These are phyloP conservation scores for Globisporangium sylvaticum DNA, from an alignment of 352 stramenopile genomes.

Conservation along the genomic window DNA sequence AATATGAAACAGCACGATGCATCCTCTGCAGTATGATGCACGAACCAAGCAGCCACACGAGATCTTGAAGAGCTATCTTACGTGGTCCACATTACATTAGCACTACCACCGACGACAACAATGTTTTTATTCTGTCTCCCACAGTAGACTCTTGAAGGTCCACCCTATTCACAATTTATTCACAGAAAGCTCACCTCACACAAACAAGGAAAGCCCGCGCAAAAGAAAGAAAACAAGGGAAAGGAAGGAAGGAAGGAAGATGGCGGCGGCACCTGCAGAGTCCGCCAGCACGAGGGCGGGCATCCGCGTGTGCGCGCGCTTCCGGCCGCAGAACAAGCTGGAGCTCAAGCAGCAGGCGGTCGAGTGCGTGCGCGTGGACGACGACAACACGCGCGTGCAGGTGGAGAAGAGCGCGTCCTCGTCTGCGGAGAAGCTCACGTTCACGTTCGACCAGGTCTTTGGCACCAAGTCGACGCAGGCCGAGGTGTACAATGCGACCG, in stretches of 20 bases:
- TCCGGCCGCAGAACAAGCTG: constrained; percentile 76
- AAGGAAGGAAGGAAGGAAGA: not conserved
- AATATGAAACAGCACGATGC: too few species aligned
- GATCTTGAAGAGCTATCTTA: not conserved
- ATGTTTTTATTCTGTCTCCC: not conserved
- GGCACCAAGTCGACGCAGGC: constrained; percentile 46
- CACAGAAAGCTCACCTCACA: not conserved
- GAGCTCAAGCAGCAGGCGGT: constrained; percentile 65
- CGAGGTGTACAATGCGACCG: constrained; percentile 65
- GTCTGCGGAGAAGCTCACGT: constrained; percentile 36
- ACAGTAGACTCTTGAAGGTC: not conserved
- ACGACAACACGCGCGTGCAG: constrained; percentile 38
- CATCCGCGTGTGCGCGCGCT: constrained; percentile 67
- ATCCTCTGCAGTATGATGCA: too few species aligned
- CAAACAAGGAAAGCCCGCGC: not conserved
- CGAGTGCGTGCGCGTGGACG: constrained; percentile 52
- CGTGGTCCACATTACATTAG: not conserved
- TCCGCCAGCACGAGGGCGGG: constrained; percentile 21
- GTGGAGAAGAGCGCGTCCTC: constrained; percentile 4
- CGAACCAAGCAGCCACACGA: too few species aligned
- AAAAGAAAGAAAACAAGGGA: not conserved
- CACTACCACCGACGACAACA: not conserved
- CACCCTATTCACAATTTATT: not conserved
- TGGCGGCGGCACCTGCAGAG: not conserved
- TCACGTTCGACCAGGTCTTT: constrained; percentile 76